phyloP scores from a whole-genome alignment of 352 stramenopile genomes.

The Phytophthora melonis region DNA sequence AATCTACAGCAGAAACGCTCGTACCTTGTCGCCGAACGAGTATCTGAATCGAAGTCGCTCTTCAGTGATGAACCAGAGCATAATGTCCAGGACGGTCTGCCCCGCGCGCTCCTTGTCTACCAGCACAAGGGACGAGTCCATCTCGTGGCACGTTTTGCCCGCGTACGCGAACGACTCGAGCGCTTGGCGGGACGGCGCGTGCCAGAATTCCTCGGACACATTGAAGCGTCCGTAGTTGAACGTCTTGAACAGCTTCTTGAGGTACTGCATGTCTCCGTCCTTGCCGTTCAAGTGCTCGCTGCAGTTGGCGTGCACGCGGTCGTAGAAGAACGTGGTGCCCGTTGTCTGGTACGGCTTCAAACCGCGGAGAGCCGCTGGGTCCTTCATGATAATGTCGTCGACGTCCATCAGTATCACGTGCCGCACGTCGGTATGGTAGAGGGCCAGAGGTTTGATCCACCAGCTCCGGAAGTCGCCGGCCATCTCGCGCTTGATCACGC shows the following conservation, averaged over 20 bases:
- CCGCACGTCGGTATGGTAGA: conserved; percentile 32
- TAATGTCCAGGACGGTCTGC: conserved; percentile 27
- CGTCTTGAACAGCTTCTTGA: conserved; percentile 23
- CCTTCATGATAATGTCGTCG: conserved; percentile 28
- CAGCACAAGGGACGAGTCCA: conserved; percentile 33
- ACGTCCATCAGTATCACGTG: conserved; percentile 38
- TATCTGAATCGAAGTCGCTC: conserved; percentile 34
- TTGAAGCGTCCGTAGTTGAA: conserved; percentile 37
- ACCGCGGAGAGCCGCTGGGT: conserved; percentile 18
- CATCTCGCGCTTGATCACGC: conserved; percentile 18
- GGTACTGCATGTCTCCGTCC: conserved; percentile 24
- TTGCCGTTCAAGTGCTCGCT: conserved; percentile 31
- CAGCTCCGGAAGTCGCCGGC: conserved; percentile 28
- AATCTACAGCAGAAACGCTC: neutral
- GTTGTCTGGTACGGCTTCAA: conserved; percentile 30
- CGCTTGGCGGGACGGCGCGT: conserved; percentile 21
- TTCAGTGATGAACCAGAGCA: conserved; percentile 37
- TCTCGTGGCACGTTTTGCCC: conserved; percentile 34
- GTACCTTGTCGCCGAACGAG: conserved; percentile 36
- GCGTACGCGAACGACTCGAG: conserved; percentile 28
- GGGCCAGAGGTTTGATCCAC: conserved; percentile 33
- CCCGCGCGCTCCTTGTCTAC: conserved; percentile 29
- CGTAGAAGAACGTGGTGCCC: conserved; percentile 36
- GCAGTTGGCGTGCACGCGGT: conserved; percentile 30
- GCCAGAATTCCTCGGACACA: conserved; percentile 7